A percentile compares a stretch with the other conserved stretches of the same genome.
phyloP scores from a whole-genome alignment of 2,329 filamentous ascomycete species.

The Chaetomiaceae sp. region DNA sequence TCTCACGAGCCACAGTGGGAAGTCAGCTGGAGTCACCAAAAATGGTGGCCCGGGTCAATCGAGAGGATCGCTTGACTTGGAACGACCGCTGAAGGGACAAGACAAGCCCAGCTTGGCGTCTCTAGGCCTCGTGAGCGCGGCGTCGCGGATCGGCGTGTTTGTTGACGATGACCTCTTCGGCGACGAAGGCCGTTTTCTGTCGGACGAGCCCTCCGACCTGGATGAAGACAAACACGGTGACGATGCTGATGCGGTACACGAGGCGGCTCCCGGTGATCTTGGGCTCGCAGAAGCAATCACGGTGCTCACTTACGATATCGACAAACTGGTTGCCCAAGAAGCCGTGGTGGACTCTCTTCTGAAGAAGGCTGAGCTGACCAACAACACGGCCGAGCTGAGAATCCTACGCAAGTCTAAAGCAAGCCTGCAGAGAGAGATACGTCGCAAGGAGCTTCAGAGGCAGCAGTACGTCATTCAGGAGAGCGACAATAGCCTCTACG shows the following conservation, averaged over 20 bases:
- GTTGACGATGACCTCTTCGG: conserved; percentile 88
- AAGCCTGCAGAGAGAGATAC: conserved; percentile 85
- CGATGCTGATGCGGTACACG: conserved; percentile 77
- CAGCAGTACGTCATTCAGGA: conserved; percentile 98
- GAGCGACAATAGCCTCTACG: conserved; percentile 94
- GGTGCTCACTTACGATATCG: conserved; percentile 81
- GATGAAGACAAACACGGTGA: conserved; percentile 53
- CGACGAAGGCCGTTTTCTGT: conserved; percentile 77
- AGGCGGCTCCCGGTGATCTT: conserved; percentile 90
- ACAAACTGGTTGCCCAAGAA: conserved; percentile 80
- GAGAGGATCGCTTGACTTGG: conserved; percentile 29
- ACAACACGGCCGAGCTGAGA: conserved; percentile 87
- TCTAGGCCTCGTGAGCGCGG: conserved; percentile 80
- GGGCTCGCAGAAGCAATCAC: conserved; percentile 90
- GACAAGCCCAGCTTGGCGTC: conserved; percentile 85
- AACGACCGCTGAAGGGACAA: conserved; percentile 38
- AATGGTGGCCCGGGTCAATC: background rate
- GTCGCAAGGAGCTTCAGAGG: conserved; percentile 88
- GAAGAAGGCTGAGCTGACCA: conserved; percentile 91
- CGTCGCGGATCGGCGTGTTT: conserved; percentile 86
- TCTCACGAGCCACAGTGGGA: background rate
- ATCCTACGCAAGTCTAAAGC: conserved; percentile 92
- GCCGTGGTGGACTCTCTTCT: conserved; percentile 86
- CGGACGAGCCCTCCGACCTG: conserved; percentile 76
- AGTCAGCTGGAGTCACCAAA: conserved; percentile 3